Percentiles rank a stretch among this genome's conserved stretches.
phyloP scores from a whole-genome alignment of 805 yeast species.

The Starmerella asiatica region DNA sequence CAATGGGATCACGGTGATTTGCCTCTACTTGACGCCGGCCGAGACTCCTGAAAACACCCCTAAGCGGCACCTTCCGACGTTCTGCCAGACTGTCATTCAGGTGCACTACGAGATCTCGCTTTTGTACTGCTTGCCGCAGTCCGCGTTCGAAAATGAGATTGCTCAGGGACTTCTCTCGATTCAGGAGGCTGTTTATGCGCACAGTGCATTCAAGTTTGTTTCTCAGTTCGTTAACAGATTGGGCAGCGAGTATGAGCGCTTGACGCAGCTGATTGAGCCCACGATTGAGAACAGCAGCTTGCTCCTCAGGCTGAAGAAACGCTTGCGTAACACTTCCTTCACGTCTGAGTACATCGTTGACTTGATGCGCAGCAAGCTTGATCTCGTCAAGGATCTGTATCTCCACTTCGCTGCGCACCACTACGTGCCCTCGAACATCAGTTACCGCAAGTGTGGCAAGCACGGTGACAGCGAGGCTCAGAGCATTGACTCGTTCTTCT shows the following conservation, averaged over 20 bases:
- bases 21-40: constrained; percentile 66
- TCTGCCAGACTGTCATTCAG: constrained; percentile 72
- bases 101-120: constrained; percentile 88
- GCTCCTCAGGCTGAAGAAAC: constrained; percentile 64
- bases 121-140: constrained; percentile 80
- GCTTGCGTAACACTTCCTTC: constrained; percentile 85
- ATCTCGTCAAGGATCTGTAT: constrained; percentile 67
- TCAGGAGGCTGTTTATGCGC: constrained; percentile 91
- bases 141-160: constrained; percentile 61
- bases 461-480: constrained; percentile 30
- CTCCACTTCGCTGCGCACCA: constrained; percentile 86
- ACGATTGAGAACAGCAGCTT: constrained; percentile 61
- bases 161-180: constrained; percentile 67
- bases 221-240: constrained; percentile 88
- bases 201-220: constrained; percentile 81
- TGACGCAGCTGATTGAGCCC: constrained; percentile 50
- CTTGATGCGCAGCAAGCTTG: constrained; percentile 55
- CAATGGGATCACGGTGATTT: constrained; percentile 74
- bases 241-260: constrained; percentile 74
- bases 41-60: constrained; percentile 25
- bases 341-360: constrained; percentile 73
- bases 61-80: constrained; percentile 29
- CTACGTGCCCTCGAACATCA: constrained; percentile 44
- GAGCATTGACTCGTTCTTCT: constrained; percentile 21
- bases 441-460: constrained; percentile 12